Evolutionary conservation across 2,329 filamentous ascomycete genomes (phyloP).

Genomic region (Didymella glomerata): DNA sequence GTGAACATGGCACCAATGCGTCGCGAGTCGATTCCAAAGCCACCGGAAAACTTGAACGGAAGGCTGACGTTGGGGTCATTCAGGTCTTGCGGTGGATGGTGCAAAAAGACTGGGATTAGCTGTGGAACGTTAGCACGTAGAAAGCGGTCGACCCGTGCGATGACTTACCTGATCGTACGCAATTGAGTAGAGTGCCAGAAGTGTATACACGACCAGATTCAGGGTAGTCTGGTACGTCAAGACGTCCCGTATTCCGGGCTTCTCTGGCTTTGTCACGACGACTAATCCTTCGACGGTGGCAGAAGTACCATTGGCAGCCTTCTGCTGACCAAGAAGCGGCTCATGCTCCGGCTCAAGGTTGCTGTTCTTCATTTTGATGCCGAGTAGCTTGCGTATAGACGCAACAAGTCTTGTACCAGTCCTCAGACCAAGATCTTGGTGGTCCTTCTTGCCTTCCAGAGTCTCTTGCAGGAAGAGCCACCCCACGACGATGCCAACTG

Average conservation of each 20-base stretch:
- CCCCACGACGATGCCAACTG: constrained; percentile 77
- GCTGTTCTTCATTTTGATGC: constrained; percentile 23
- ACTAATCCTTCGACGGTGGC: constrained; percentile 1
- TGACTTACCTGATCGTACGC: constrained; percentile 75
- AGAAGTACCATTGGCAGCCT: constrained; percentile 31
- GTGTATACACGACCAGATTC: constrained; percentile 78
- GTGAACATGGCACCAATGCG: constrained; percentile 88
- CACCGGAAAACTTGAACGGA: constrained; percentile 83
- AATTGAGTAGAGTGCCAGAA: constrained; percentile 82
- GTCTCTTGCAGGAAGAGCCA: constrained; percentile 88
- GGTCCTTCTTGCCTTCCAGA: constrained; percentile 72
- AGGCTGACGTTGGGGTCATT: constrained; percentile 66
- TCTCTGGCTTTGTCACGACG: constrained; percentile 23
- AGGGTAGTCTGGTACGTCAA: constrained; percentile 77
- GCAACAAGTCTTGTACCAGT: constrained; percentile 71
- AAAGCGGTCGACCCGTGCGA: not conserved
- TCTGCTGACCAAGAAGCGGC: constrained; percentile 41
- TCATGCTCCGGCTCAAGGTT: constrained; percentile 34
- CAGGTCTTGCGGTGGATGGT: constrained; percentile 68
- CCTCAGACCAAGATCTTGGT: constrained; percentile 76
- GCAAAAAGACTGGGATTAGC: constrained; percentile 85
- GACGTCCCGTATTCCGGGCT: constrained; percentile 65
- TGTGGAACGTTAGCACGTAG: constrained; percentile 25
- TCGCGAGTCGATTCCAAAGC: constrained; percentile 77
- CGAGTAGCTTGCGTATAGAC: constrained; percentile 34